phyloP scores from a whole-genome alignment of 2,329 filamentous ascomycete species.

The Aspergillus calidoustus region DNA sequence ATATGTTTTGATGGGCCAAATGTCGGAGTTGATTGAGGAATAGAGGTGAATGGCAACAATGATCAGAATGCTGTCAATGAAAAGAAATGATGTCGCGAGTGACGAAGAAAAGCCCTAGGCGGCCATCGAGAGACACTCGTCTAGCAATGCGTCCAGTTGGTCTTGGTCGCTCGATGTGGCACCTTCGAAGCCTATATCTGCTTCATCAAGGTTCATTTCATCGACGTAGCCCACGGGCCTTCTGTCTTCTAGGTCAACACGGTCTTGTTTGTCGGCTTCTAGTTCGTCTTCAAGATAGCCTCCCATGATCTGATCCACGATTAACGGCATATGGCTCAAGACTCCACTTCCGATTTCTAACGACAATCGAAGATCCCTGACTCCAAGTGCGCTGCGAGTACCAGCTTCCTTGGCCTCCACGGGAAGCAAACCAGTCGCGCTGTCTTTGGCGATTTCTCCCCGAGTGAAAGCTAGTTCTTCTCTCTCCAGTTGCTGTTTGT shows the following conservation, averaged over 20 bases:
- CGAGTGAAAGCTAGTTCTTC: slow-evolving; percentile 75
- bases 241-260: slow-evolving; percentile 30
- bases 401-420: slow-evolving; percentile 77
- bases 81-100: slow-evolving; percentile 9
- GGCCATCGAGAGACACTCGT: slow-evolving; percentile 49
- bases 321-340: slow-evolving; percentile 75
- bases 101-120: slow-evolving; percentile 32
- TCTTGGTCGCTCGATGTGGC: slow-evolving; percentile 40
- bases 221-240: slow-evolving; percentile 32
- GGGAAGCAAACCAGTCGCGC: slow-evolving; percentile 74
- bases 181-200: slow-evolving; percentile 46
- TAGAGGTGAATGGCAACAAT: slow-evolving; percentile 17
- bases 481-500: slow-evolving; percentile 71
- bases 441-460: slow-evolving; percentile 76
- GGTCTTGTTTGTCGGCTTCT: slow-evolving; percentile 54
- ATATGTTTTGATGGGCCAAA: slow-evolving; percentile 1
- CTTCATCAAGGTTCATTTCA: slow-evolving; percentile 48
- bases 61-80: background rate
- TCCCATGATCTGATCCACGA: slow-evolving; percentile 71
- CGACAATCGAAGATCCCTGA: slow-evolving; percentile 77
- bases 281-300: slow-evolving; percentile 77
- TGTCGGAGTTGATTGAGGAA: slow-evolving; percentile 2
- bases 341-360: slow-evolving; percentile 76
- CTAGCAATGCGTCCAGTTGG: slow-evolving; percentile 44
- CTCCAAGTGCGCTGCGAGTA: slow-evolving; percentile 71